Conservation (phyloP, 257 asterid species). For the Solanum sejunctum region DNA sequence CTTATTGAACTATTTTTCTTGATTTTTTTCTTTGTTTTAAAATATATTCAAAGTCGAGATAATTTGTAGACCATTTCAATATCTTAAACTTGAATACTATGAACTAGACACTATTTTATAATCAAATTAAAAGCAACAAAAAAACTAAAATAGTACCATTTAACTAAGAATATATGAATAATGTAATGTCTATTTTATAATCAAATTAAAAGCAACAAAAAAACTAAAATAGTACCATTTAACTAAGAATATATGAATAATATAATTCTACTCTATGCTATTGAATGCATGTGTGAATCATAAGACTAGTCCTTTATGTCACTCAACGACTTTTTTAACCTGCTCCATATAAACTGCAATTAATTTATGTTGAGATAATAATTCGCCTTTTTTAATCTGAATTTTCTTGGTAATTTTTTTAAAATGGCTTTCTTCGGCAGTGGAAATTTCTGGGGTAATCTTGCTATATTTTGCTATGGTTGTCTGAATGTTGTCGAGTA, state of each 20-base stretch:
- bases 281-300: not conserved
- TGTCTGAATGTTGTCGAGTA: no score
- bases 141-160: not conserved
- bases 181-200: not conserved
- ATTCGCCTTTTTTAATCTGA: no score
- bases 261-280: not conserved
- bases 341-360: no score
- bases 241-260: not conserved
- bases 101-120: not conserved
- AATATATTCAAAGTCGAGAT: not conserved
- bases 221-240: not conserved
- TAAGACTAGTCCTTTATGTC: not conserved
- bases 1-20: no score
- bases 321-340: no score
- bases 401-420: no score
- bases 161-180: not conserved
- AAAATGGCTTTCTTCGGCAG: no score
- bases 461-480: no score
- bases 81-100: not conserved
- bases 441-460: no score
- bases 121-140: no score
- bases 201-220: not conserved
- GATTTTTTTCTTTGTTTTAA: no score
- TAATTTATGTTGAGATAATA: no score
- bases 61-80: not conserved